Base-by-base conservation (phyloP, 768 basidiomycete species). In the Lyophyllum semitale region DNA sequence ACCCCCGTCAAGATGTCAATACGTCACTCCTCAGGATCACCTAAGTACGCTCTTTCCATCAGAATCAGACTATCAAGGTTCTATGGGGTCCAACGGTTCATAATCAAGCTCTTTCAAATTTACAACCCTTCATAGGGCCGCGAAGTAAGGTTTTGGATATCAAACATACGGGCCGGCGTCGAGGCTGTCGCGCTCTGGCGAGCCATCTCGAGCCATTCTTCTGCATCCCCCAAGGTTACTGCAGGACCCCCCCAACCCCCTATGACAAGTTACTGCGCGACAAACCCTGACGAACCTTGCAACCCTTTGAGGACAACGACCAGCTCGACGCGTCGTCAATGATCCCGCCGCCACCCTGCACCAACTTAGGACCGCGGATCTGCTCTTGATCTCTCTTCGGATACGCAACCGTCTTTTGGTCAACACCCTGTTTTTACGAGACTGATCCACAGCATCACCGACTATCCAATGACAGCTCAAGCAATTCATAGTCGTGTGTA, bases 371-470 rank as follows among this genome's bases (percentile, higher is more conserved):
- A 30, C 12, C 33, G 17, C 40, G n/a, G n/a, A n/a, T n/a, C n/a
- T n/a, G n/a, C n/a, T n/a, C n/a, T n/a, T n/a, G n/a, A n/a, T n/a
- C n/a, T n/a, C n/a, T n/a, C n/a, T 20, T 30, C 26, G 53, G 20
- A 32, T 33, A 32, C 9, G 9, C 20, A 48, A 13, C 54, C 26
- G 29, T 43, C 37, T 43, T 37, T 51, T 56, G 51, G n/a, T n/a
- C n/a, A 49, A 51, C 42, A 56, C 22, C 6, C 38, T 4, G 15
- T n/a, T 40, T n/a, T 57, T 52, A 57, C 55, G 55, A 50, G 37
- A 45, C 48, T 25, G 15, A 56, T 49, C 55, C 55, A 51, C 55
- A 45, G 27, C 40, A 25, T 38, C 40, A n/a, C 15, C 30, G 17
- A 3, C 13, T 30, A 41, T 37, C 48, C 42, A 55, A 50, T 55